Evolutionary conservation across 768 basidiomycete genomes (phyloP), one percentile per base, ranked within the genome.

Genomic region (Neoboletus subvelutipes): DNA sequence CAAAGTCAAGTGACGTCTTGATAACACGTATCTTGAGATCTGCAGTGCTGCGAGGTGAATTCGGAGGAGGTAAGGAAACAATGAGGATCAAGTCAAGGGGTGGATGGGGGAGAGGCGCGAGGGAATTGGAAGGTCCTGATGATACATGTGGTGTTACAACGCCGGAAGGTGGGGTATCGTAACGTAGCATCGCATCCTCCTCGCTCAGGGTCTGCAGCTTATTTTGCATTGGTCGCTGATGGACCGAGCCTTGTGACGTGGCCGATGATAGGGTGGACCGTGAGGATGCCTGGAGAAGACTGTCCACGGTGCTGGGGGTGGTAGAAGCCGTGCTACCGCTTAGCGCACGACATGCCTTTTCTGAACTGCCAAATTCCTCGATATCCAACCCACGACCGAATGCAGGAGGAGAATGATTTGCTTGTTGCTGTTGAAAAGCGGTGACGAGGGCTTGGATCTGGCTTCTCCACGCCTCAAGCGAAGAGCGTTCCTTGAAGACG

Each of bases 71-170:
- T 2, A 98, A 76, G 13, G 94, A 92, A 39, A 98, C 76, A 54
- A 98, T 88, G 54, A 98, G 82, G 67, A 98, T 91, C 59, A 99
- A 81, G 71, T 99, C 97, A 65, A 97, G 78, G 5, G 93, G 82
- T 0, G 94, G 89, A 67, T 98, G 95, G 15, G 85, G 81, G 8
- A 94, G 82, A 10, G 92, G 90, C 0, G 85, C 78, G 33, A 94
- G 84, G 34, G 86, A 89, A 72, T 92, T 92, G 46, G 86, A 90
- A 26, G 90, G 84, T 9, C 87, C 87, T 20, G 84, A 78, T 11
- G 88, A 86, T 41, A 84, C 81, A 68, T 89, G 83, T 18, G 90
- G 88, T 31, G 86, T 81, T 34, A 87, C 86, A 54, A 89, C 71
- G 37, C 78, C 77, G 5, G 81, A 76, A 47, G 74, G 61, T 43